Base-by-base conservation (phyloP, 1,139 yeast genomes). In the Meyerozyma sp. region DNA sequence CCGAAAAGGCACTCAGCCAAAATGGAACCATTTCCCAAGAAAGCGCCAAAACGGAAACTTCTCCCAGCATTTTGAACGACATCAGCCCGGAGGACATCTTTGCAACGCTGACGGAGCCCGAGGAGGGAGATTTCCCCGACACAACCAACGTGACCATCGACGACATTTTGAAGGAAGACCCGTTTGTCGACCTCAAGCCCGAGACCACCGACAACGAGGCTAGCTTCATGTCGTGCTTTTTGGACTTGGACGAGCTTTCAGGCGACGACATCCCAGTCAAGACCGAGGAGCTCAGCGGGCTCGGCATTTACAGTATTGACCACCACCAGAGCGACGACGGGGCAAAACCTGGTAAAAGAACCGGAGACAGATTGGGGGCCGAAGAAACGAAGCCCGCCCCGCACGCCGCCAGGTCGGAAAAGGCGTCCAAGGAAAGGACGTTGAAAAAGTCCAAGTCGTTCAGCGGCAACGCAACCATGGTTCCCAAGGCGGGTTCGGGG, bases 121-220 rank as follows among this genome's bases (percentile, higher is more conserved):
- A 36, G n/a, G 37, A 34, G 6, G 21, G 39, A 21, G 28, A 36
- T 10, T 13, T 26, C 10, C 39, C 28, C 4, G 28, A 25, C n/a
- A 36, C 39, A 8, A 25, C 39, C n/a, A 34, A 46, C 18, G 42
- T 55, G 28, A 56, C 61, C 4, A 56, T 60, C n/a, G 63, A 61
- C 27, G 64, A 59, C 40, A 46, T 60, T 14, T 46, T 61, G 28
- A 50, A 53, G 39, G 46, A 51, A n/a, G 60, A 59, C 41, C 64
- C 65, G 4, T 56, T 61, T 34, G 54, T 51, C 3, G 54, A 48
- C 25, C 35, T 48, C 38, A 36, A 51, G 35, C 27, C 45, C 13
- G 45, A 42, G 11, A 35, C 43, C n/a, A 27, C 39, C n/a, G 52
- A 36, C 11, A 32, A 38, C 13, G 47, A 43, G 21, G 45, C 36